Base-by-base conservation (phyloP, 495 filamentous ascomycete species). In the Antarctomyces pellizariae region DNA sequence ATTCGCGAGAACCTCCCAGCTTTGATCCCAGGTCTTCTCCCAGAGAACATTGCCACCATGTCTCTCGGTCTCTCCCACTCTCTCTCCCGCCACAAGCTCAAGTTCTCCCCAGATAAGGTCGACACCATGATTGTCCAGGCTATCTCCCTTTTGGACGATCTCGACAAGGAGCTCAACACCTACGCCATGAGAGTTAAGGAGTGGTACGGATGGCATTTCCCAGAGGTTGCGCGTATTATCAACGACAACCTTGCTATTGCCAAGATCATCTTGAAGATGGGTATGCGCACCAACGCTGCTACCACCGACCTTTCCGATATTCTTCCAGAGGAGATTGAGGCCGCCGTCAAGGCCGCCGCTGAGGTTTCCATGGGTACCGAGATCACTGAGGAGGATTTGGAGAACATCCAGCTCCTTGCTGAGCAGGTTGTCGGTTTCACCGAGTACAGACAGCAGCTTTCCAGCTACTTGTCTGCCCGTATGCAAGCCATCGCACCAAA, bases 131-230 rank as follows among this genome's bases (percentile, higher is more conserved):
- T 99, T 37, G 78, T 99, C 20, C 86, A 95, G 52, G 79, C 86
- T 30, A 90, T 97, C 40, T 70, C 71, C 14, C 68, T 92, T 24
- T 59, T 99, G 13, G 86, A 99, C 47, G 86, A 95, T 37, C 54
- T 95, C 21, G 86, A 99, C 58, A 99, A 99, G 60, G 89, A 99
- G 49, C 56, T 99, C 26, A 99, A 99, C 54, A 84, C 71, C 36
- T 93, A 91, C 42, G 89, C 86, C 38, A 99, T 99, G 86, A 62
- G 86, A 44, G 82, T 93, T 27, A 93, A 92, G 67, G 86, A 99
- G 52, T 99, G 86, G 86, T 99, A 99, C 42, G 86, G 86, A 31
- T 99, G 86, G 86, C 89, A 95, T 54, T 99, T 95, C 58, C 86
- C 86, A 13, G 86, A 99, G 54, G 63, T 99, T 63, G 82, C 74